Conservation (phyloP, 495 filamentous ascomycete species). For the Aspergillus biplanus region DNA sequence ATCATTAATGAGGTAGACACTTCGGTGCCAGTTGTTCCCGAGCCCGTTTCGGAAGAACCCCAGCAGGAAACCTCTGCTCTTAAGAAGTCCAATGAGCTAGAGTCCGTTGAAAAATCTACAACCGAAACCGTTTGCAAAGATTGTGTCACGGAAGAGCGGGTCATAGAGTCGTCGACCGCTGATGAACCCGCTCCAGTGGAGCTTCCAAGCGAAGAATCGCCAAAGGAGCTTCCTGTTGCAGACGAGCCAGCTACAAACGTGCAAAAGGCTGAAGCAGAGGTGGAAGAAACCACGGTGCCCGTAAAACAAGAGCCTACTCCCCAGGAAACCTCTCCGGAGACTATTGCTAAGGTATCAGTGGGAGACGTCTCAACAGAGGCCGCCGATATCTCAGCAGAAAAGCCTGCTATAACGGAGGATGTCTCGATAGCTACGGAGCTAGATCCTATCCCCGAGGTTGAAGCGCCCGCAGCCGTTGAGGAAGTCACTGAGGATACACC, state of each 20-base stretch:
- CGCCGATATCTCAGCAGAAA: slow-evolving; percentile 1
- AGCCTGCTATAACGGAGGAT: slow-evolving; percentile 9
- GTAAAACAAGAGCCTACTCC: slow-evolving; percentile 18
- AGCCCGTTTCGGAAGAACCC: neutral
- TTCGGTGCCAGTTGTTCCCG: neutral
- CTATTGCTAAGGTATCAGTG: slow-evolving; percentile 11
- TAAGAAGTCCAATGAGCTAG: neutral
- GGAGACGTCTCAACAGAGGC: slow-evolving; percentile 5
- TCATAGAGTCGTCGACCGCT: slow-evolving; percentile 10
- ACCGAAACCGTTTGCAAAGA: neutral
- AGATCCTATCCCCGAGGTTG: slow-evolving; percentile 21
- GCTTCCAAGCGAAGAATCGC: slow-evolving; percentile 17
- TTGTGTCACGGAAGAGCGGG: slow-evolving; percentile 17
- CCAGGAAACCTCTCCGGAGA: slow-evolving; percentile 16
- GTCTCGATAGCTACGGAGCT: slow-evolving; percentile 14
- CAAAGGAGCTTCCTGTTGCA: slow-evolving; percentile 15
- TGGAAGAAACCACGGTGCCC: slow-evolving; percentile 7
- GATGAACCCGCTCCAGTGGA: slow-evolving; percentile 9
- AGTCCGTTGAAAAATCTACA: slow-evolving; percentile 16
- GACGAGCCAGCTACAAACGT: slow-evolving; percentile 13
- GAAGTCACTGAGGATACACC: slow-evolving; percentile 16
- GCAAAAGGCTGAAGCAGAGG: slow-evolving; percentile 11
- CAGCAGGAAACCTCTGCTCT: neutral
- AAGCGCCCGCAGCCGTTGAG: slow-evolving; percentile 10
- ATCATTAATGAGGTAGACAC: neutral